These are phyloP conservation scores for Apiotrichum brassicae DNA, from an alignment of 1,284 basidiomycete species.

Conservation along the genomic window DNA sequence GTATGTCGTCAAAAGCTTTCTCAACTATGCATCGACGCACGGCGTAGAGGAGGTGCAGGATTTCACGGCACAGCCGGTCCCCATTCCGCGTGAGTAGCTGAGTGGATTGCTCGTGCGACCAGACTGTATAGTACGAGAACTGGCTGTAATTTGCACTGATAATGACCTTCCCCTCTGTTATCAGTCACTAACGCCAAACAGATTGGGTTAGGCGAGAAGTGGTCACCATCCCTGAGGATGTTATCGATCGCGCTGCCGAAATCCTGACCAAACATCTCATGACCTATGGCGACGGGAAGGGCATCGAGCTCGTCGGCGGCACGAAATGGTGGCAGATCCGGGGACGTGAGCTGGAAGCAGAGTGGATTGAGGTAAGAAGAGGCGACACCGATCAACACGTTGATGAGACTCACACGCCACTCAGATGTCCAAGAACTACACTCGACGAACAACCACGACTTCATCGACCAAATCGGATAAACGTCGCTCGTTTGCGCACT, in stretches of 20 bases:
- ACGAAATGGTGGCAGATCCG: conserved; percentile 92
- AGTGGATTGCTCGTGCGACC: no score
- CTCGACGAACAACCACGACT: neutral
- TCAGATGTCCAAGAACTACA: conserved; percentile 49
- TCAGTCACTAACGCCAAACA: conserved; percentile 1
- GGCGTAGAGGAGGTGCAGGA: conserved; percentile 47
- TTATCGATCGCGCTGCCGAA: conserved; percentile 37
- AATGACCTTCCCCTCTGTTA: neutral
- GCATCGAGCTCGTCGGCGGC: conserved; percentile 59
- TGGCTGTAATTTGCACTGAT: no score
- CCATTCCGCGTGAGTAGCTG: conserved; percentile 35
- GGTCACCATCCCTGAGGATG: conserved; percentile 40
- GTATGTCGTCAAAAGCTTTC: conserved; percentile 36
- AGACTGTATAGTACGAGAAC: no score
- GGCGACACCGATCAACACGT: no score
- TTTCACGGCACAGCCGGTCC: conserved; percentile 45
- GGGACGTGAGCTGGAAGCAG: conserved; percentile 65
- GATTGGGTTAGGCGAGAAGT: conserved; percentile 41
- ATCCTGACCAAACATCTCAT: conserved; percentile 42
- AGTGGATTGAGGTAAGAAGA: conserved; percentile 67
- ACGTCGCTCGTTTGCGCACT: neutral
- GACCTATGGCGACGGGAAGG: conserved; percentile 31
- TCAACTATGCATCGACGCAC: conserved; percentile 39
- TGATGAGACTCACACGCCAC: no score
- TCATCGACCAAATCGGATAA: neutral